Evolutionary conservation across 2,329 filamentous ascomycete species (phyloP).

Genomic region (Phyllosticta citriasiana): DNA sequence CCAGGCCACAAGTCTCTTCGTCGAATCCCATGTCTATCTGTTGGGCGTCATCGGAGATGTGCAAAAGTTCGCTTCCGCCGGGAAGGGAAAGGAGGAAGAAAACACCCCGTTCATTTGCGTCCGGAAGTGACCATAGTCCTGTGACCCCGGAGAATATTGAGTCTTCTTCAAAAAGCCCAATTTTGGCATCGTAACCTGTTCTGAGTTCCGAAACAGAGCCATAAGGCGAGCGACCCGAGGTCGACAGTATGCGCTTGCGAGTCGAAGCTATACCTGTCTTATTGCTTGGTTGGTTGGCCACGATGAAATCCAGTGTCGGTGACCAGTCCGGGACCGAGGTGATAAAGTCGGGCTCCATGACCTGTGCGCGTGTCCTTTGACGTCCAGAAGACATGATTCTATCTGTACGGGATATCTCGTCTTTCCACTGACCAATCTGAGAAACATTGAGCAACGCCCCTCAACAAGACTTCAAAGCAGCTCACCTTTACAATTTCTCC

Average conservation of each 20-base stretch:
- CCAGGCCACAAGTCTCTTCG: conserved; percentile 18
- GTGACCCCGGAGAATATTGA: conserved; percentile 22
- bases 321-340: conserved; percentile 55
- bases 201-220: conserved; percentile 36
- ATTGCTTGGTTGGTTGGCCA: conserved; percentile 14
- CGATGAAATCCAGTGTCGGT: conserved; percentile 40
- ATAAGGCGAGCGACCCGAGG: conserved; percentile 34
- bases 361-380: conserved; percentile 28
- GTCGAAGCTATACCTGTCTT: background rate
- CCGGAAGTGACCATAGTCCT: conserved; percentile 26
- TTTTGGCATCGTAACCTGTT: conserved; percentile 29
- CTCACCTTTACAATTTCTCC: conserved; percentile 66
- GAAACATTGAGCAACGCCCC: background rate
- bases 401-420: conserved; percentile 4
- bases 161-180: conserved; percentile 19
- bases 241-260: conserved; percentile 24
- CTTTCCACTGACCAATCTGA: conserved; percentile 9
- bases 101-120: conserved; percentile 21
- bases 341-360: conserved; percentile 38
- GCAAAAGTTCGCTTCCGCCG: conserved; percentile 21
- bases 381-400: conserved; percentile 27
- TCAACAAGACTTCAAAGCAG: background rate
- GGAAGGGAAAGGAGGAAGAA: conserved; percentile 29
- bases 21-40: conserved; percentile 7
- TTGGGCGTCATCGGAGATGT: conserved; percentile 15